Conservation (phyloP, 225 moss, liverwort and hornwort genomes). For the Sphagnum tenellum region DNA sequence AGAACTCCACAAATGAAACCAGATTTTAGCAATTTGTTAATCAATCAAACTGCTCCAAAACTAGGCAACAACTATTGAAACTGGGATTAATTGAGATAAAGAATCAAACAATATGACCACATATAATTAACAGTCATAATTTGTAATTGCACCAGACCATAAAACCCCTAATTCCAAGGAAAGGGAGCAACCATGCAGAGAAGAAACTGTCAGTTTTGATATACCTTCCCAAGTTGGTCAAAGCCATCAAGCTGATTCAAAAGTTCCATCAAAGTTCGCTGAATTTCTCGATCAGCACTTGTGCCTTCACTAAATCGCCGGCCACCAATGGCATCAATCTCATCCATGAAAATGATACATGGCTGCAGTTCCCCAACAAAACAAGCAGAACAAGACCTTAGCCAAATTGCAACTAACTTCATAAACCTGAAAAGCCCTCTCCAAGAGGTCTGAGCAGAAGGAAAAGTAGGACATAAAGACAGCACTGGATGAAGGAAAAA, state of each 20-base stretch:
- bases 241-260: slow-evolving; percentile 52
- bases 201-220: too few species aligned
- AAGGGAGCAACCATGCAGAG: too few species aligned
- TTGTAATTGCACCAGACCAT: too few species aligned
- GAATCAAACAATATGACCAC: too few species aligned
- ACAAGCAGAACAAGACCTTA: neutral
- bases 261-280: slow-evolving; percentile 50
- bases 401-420: neutral
- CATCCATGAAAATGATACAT: slow-evolving; percentile 57
- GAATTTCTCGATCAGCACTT: slow-evolving; percentile 51
- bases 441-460: neutral
- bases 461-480: neutral
- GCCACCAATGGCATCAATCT: slow-evolving; percentile 56
- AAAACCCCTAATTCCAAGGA: too few species aligned
- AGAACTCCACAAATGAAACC: neutral
- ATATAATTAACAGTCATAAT: too few species aligned
- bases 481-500: neutral
- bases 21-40: too few species aligned
- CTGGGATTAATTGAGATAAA: too few species aligned
- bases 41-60: too few species aligned
- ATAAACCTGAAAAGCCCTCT: neutral
- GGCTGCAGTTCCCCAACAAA: slow-evolving; percentile 15
- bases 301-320: slow-evolving; percentile 50
- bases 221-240: slow-evolving; percentile 52
- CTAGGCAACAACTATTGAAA: too few species aligned